Evolutionary conservation across 129 eudicot species (phyloP).

Genomic region (Calendula officinalis): DNA sequence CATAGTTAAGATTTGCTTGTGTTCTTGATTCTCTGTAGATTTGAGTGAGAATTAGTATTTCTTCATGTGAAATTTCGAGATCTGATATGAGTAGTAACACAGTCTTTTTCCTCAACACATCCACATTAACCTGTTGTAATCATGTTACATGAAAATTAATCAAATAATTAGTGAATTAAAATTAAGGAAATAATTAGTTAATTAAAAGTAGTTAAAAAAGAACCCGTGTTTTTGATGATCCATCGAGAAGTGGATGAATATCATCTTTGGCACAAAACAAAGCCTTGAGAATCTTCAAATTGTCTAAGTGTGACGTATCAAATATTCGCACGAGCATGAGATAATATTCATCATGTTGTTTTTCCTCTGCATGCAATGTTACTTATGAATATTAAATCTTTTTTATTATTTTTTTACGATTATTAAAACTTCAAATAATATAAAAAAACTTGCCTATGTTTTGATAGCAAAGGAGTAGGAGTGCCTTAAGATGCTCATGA

Average conservation of each 20-base stretch:
- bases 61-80: constrained; percentile 59
- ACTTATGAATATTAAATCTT: constrained; percentile 1
- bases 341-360: constrained; percentile 67
- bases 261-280: constrained; percentile 71
- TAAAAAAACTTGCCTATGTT: constrained; percentile 51
- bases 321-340: constrained; percentile 58
- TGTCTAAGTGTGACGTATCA: constrained; percentile 62
- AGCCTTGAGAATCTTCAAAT: constrained; percentile 67
- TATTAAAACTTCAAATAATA: constrained; percentile 3
- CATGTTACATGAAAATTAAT: neutral
- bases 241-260: constrained; percentile 57
- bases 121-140: constrained; percentile 58
- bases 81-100: constrained; percentile 80
- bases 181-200: neutral
- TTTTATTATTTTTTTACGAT: neutral
- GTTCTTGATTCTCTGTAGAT: constrained; percentile 66
- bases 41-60: constrained; percentile 52
- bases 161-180: neutral
- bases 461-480: constrained; percentile 58
- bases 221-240: constrained; percentile 61
- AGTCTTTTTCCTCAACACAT: constrained; percentile 58
- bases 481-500: constrained; percentile 61
- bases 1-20: constrained; percentile 50
- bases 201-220: neutral
- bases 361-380: constrained; percentile 62